These are phyloP conservation scores for Dothideomycetes sp. DNA, from an alignment of 2,329 filamentous ascomycete genomes.

Conservation along the genomic window DNA sequence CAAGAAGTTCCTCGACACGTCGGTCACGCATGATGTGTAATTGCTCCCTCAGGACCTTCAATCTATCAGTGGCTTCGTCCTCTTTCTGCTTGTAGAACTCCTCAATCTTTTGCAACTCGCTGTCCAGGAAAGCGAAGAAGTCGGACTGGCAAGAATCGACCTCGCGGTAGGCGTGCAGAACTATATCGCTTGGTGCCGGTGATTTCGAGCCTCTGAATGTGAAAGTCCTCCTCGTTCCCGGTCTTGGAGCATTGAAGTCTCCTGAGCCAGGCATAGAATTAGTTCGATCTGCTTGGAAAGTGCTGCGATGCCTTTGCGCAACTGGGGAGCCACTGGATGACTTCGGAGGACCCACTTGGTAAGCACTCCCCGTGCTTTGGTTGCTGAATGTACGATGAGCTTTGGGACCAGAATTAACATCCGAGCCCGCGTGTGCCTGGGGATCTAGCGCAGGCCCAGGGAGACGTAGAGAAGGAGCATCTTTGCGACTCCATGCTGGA, in stretches of 20 bases:
- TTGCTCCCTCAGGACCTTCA: slow-evolving; percentile 65
- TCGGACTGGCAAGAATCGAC: slow-evolving; percentile 67
- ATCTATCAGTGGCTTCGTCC: slow-evolving; percentile 63
- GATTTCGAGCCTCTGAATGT: slow-evolving; percentile 33
- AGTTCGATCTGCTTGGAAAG: slow-evolving; percentile 28
- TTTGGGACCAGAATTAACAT: not conserved
- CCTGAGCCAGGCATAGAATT: slow-evolving; percentile 25
- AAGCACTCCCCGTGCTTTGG: slow-evolving; percentile 22
- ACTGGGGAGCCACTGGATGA: slow-evolving; percentile 13
- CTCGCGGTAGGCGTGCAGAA: slow-evolving; percentile 47
- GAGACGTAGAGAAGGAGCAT: slow-evolving; percentile 44
- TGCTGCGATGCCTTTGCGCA: slow-evolving; percentile 13
- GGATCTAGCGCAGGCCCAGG: slow-evolving; percentile 50
- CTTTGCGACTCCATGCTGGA: slow-evolving; percentile 11
- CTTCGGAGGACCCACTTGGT: slow-evolving; percentile 33
- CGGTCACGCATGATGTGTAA: slow-evolving; percentile 87
- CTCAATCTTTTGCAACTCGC: slow-evolving; percentile 84
- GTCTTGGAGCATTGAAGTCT: slow-evolving; percentile 18
- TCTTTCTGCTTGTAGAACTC: slow-evolving; percentile 82
- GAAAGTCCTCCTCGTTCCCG: slow-evolving; percentile 28
- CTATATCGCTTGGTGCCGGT: slow-evolving; percentile 33
- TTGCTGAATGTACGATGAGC: slow-evolving; percentile 1
- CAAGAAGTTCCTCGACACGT: slow-evolving; percentile 61
- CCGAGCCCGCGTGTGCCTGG: slow-evolving; percentile 3
- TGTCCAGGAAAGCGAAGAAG: slow-evolving; percentile 77